Evolutionary conservation across 164 flowering plant species (phyloP).

Genomic region (Warburgia ugandensis): DNA sequence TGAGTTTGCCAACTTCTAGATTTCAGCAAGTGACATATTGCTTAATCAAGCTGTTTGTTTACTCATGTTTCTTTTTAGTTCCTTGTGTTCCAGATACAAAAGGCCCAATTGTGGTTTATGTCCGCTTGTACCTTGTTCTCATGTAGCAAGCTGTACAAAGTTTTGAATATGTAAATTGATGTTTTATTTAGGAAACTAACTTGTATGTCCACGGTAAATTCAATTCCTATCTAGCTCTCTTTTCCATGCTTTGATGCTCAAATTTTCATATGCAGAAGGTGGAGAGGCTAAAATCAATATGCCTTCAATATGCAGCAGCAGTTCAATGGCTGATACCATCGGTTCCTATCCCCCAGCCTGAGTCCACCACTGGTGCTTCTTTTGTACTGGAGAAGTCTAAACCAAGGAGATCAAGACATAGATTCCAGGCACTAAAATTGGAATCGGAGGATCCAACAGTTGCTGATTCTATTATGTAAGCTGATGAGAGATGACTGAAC

Average conservation of each 20-base stretch:
- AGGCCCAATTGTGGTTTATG: no score
- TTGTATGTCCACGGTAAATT: no score
- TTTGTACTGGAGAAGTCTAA: conserved; percentile 23
- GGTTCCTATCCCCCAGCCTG: conserved; percentile 36
- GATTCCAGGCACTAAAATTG: conserved; percentile 25
- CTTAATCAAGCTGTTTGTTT: no score
- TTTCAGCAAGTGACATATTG: no score
- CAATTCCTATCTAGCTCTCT: no score
- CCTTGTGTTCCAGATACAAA: no score
- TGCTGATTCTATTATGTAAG: conserved; percentile 72
- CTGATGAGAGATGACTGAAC: neutral
- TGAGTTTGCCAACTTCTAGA: no score
- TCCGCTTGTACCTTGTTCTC: no score
- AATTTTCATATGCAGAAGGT: conserved; percentile 53
- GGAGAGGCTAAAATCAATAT: conserved; percentile 74
- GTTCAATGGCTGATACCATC: conserved; percentile 82
- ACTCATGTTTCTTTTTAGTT: no score
- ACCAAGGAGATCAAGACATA: conserved; percentile 33
- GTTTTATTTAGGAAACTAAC: neutral
- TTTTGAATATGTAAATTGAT: no score
- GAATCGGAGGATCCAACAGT: conserved; percentile 32
- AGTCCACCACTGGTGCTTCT: conserved; percentile 18
- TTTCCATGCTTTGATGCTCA: neutral
- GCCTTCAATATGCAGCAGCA: conserved; percentile 91
- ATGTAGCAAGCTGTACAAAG: no score